Conservation (phyloP, 2,329 filamentous ascomycete species). For the Aspergillus viridinutans region DNA sequence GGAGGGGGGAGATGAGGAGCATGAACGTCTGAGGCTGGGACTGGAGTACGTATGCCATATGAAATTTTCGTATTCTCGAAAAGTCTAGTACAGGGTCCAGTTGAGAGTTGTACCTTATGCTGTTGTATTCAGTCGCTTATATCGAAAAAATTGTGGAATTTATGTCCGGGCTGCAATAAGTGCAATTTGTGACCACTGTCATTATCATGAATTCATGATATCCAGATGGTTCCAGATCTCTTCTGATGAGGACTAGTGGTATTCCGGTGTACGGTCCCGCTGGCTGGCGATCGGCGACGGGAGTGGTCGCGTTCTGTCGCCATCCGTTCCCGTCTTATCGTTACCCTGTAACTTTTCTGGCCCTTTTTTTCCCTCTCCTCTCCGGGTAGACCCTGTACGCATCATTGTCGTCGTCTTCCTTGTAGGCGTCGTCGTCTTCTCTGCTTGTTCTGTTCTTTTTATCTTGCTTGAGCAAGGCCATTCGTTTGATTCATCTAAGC, state of each 20-base stretch:
- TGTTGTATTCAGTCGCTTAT: no score
- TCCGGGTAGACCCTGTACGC: not conserved
- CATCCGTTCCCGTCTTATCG: slow-evolving; percentile 20
- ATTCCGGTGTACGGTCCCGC: not conserved
- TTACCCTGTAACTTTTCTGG: not conserved
- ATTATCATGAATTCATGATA: not conserved
- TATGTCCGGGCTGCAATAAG: not conserved
- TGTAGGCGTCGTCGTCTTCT: not conserved
- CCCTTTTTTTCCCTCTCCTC: not conserved
- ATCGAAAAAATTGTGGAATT: not conserved
- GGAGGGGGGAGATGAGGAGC: not conserved
- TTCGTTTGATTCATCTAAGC: slow-evolving; percentile 10
- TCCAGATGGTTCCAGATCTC: not conserved
- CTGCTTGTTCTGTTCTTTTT: slow-evolving; percentile 2
- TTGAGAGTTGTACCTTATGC: not conserved
- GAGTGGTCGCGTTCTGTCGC: slow-evolving; percentile 16
- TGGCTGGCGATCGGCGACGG: slow-evolving; percentile 7
- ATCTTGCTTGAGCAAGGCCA: slow-evolving; percentile 14
- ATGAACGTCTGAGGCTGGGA: not conserved
- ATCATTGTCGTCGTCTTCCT: not conserved
- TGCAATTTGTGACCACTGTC: not conserved
- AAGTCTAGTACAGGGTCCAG: not conserved
- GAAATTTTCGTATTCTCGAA: not conserved
- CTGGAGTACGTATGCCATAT: not conserved
- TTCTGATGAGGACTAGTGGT: not conserved